Evolutionary conservation across 2,329 filamentous ascomycete species (phyloP).

Genomic region (Trichothecium roseum): DNA sequence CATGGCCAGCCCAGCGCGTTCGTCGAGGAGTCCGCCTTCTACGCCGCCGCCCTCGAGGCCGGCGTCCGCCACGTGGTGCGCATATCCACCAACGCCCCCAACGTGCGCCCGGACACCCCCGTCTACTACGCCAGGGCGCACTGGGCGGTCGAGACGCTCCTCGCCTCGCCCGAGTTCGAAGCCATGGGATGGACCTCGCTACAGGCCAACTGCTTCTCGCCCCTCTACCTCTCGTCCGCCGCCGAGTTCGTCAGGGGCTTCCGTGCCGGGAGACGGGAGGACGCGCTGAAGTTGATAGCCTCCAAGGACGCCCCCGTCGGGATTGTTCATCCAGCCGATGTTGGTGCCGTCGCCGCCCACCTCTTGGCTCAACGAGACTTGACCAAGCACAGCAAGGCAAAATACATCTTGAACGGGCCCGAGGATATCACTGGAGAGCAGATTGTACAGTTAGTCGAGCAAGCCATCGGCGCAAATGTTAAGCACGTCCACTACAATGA

Average conservation of each 20-base stretch:
- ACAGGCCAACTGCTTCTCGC: slow-evolving; percentile 19
- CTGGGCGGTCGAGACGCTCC: slow-evolving; percentile 28
- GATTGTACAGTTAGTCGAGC: slow-evolving; percentile 22
- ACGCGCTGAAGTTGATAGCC: slow-evolving; percentile 14
- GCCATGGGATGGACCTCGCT: slow-evolving; percentile 26
- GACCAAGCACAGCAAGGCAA: slow-evolving; percentile 17
- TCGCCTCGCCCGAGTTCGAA: slow-evolving; percentile 22
- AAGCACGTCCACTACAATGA: slow-evolving; percentile 12
- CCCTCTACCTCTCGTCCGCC: slow-evolving; percentile 11
- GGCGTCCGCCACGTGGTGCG: slow-evolving; percentile 30
- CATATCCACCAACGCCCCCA: slow-evolving; percentile 25
- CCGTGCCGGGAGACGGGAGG: slow-evolving; percentile 19
- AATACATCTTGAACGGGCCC: slow-evolving; percentile 27
- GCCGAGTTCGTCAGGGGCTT: slow-evolving; percentile 21
- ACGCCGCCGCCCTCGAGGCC: slow-evolving; percentile 19
- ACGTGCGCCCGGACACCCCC: slow-evolving; percentile 20
- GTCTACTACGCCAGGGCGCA: slow-evolving; percentile 26
- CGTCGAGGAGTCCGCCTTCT: slow-evolving; percentile 26
- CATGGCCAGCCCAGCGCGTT: slow-evolving; percentile 26
- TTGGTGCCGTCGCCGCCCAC: slow-evolving; percentile 23
- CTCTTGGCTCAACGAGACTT: slow-evolving; percentile 19
- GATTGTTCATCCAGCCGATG: slow-evolving; percentile 18
- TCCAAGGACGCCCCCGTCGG: slow-evolving; percentile 18
- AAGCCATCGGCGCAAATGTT: slow-evolving; percentile 14
- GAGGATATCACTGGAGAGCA: slow-evolving; percentile 24